Base-by-base conservation (phyloP, 2,329 filamentous ascomycete species). In the Talaromyces sp. region DNA sequence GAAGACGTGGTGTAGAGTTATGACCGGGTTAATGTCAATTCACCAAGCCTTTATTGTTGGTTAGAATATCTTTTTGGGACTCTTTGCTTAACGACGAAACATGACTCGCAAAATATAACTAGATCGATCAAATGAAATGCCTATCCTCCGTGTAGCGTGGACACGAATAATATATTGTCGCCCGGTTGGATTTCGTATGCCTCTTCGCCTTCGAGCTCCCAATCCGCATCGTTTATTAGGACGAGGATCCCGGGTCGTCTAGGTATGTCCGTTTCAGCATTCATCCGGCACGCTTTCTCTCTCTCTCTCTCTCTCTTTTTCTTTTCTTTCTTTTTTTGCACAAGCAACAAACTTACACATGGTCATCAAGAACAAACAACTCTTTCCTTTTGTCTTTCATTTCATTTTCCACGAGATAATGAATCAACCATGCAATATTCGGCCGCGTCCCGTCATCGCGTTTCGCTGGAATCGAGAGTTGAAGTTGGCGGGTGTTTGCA, bases 151-250 rank as follows among this genome's bases (percentile, higher is more conserved):
- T 99, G 95, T 63, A 99, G 81, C 19, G 95, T 99, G 63, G 93
- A 97, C 64, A 99, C 93, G 77, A 99, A 99, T 66, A 98, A 81
- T 67, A 99, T 90, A 71, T 90, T 93, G 78, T 99, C 95, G 61
- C 87, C 84, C 63, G 81, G 77, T 76, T 93, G 87, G 61, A 99
- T 78, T 76, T 92, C 88, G 72, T 98, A 98, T 66, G 86, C 84
- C 72, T 95, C 92, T 77, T 98, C 93, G 19, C 93, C 95, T 77
- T 98, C 95, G 13, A 99, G 84, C 75, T 98, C 95, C 95, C 95
- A 99, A 75, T 99, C 95, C 27, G 92, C 91, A 69, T 99, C 95
- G 73, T 99, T 99, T 75, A 99, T 96, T 60, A 99, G 82, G 29
- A 97, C 93, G 50, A 99, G 84, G 73, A 99, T 96, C 2, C 95